Evolutionary conservation across 768 basidiomycete species (phyloP), one percentile per base, ranked within the genome.

Genomic region (Collybiopsis confluens): DNA sequence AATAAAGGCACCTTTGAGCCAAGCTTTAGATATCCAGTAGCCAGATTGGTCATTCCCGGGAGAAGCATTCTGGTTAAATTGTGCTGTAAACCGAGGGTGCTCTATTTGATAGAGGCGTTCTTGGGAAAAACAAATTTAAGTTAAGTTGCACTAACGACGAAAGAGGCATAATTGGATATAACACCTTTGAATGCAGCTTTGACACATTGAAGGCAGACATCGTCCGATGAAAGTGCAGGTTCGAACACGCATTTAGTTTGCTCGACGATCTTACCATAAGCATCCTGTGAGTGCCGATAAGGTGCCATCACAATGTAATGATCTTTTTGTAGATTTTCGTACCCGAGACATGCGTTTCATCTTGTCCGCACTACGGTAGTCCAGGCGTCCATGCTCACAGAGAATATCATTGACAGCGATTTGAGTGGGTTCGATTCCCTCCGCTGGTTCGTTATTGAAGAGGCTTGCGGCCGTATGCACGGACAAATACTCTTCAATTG

Each of bases 21-120:
- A 93, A 5, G 69, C 65, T 63, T 85, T 90, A 0, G 91, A 92
- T 61, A 92, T 81, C 85, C 86, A 90, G 64, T 76, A 85, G 6
- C 79, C 79, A 15, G 59, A 57, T 15, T 67, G 65, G 9, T 73
- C 67, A 24, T 75, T 70, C 36, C 73, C 73, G 5, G 33, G 18
- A 28, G 27, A 27, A 27, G 20, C 38, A 5, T 81, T 64, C 3
- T 76, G 72, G 44, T 90, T 83, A 54, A 90, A 86, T 51, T 73
- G 65, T 24, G 72, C 65, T 0, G 88, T 82, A n/a, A 77, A 64
- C 41, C 70, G 74, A 23, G 85, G 83, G 64, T 92, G 90, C 57
- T 85, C 76, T 16, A 79, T 71, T 57, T 80, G 78, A 65, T 92
- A 92, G 16, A 85, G 65, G 58, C 77, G 80, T 63, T 90, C 90